Evolutionary conservation across 345 rosid genomes (phyloP), one percentile per base, ranked within the genome.

Genomic region (Sisymbrium irio): DNA sequence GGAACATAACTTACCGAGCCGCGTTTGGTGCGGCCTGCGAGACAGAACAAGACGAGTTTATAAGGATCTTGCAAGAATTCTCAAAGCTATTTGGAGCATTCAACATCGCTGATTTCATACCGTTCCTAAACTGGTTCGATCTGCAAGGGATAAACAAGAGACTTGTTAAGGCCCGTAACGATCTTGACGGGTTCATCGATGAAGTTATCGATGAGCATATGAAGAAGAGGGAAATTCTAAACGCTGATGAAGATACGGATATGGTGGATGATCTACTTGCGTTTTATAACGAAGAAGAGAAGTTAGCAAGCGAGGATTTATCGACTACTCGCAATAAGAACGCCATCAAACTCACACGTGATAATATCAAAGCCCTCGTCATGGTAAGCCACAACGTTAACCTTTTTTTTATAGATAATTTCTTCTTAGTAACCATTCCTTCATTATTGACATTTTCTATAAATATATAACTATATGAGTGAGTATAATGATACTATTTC

Each of bases 31-130:
- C 80, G 9, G 87, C 72, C 66, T 67, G 82, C 14, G 80, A 80
- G 45, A 84, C 84, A 0, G 96, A 93, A 3, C 91, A 86, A 61
- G 96, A 84, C 8, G 91, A 89, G 77, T 94, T 94, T 58, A 87
- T 89, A 25, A 54, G 80, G 69, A 91, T 94, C 35, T 66, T 94
- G 65, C 98, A 94, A 72, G 97, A 94, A 77, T 94, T 94, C 57
- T 94, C 98, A 1, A 89, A 88, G 86, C 88, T 94, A 6, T 94
- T 94, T 44, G 98, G 98, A 5, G 97, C 97, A 6, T 94, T 94
- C 49, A 94, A 94, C 62, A 76, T 94, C 8, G 92, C 96, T 0
- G 98, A 94, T 75, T 91, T 89, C 62, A 78, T 94, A 19, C 97
- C 96, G 12, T 81, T 69, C 71, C 80, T 94, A n/a, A 78, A 80